A percentile compares a stretch with the other conserved stretches of the same genome.
phyloP scores from a whole-genome alignment of 345 rosid species.

The Viola odorata region DNA sequence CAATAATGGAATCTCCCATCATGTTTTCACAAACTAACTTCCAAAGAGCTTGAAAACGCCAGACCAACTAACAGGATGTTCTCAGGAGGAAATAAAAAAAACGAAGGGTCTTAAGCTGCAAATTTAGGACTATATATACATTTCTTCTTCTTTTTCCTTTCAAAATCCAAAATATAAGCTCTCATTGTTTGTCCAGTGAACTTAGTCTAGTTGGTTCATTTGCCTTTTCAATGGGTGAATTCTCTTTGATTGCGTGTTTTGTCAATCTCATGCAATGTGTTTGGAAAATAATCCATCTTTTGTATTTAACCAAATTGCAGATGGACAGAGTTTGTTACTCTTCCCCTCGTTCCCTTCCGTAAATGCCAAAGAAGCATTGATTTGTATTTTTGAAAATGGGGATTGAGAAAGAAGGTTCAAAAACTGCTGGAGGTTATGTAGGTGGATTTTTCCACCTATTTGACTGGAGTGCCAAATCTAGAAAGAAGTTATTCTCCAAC shows the following conservation, averaged over 20 bases:
- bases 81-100: too few species aligned
- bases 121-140: too few species aligned
- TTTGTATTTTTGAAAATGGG: slow-evolving; percentile 39
- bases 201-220: too few species aligned
- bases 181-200: too few species aligned
- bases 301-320: slow-evolving; percentile 17
- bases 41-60: too few species aligned
- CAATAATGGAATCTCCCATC: too few species aligned
- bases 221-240: too few species aligned
- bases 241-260: neutral
- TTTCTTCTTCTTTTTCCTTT: too few species aligned
- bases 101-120: too few species aligned
- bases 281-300: slow-evolving; percentile 10
- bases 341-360: slow-evolving; percentile 8
- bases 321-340: slow-evolving; percentile 15
- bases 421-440: slow-evolving; percentile 58
- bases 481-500: slow-evolving; percentile 85
- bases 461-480: slow-evolving; percentile 94
- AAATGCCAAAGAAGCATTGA: slow-evolving; percentile 9
- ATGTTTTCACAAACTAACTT: too few species aligned
- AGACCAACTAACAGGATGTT: too few species aligned
- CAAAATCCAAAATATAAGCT: too few species aligned
- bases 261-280: neutral
- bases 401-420: slow-evolving; percentile 53
- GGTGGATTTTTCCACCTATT: slow-evolving; percentile 84